Percentiles rank a stretch among this genome's conserved stretches.
phyloP scores from a whole-genome alignment of 2,329 filamentous ascomycete species.

The Cadophora luteo-olivacea region DNA sequence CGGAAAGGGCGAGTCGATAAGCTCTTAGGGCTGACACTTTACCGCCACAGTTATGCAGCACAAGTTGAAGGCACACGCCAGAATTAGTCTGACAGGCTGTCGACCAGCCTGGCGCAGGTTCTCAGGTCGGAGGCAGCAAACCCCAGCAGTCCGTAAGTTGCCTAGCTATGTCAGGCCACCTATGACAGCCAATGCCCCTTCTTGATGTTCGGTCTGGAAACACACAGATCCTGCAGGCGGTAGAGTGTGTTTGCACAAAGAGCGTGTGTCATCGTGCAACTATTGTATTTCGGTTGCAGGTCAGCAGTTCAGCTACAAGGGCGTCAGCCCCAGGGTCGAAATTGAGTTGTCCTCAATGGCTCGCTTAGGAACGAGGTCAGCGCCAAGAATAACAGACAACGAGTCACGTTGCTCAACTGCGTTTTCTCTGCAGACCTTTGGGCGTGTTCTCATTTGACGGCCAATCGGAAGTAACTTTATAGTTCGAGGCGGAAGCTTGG shows the following conservation, averaged over 20 bases:
- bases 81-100: background rate
- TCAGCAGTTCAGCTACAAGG: conserved; percentile 12
- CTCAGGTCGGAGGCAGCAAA: conserved; percentile 7
- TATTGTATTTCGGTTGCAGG: conserved; percentile 7
- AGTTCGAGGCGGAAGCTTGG: background rate
- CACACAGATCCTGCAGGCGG: background rate
- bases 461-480: background rate
- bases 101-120: background rate
- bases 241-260: background rate
- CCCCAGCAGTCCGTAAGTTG: background rate
- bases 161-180: background rate
- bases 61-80: conserved; percentile 1
- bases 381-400: conserved; percentile 6
- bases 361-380: conserved; percentile 16
- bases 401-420: background rate
- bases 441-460: background rate
- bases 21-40: conserved; percentile 17
- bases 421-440: background rate
- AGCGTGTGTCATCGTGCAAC: conserved; percentile 1
- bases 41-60: background rate
- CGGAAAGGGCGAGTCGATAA: conserved; percentile 5
- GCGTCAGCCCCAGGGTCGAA: conserved; percentile 1
- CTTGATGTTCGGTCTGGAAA: background rate
- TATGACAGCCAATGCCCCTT: background rate
- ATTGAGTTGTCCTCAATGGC: conserved; percentile 1